Percentiles rank a stretch among this genome's conserved stretches.
phyloP scores from a whole-genome alignment of 169 alveolate species.

The Plasmodium vinckei region DNA sequence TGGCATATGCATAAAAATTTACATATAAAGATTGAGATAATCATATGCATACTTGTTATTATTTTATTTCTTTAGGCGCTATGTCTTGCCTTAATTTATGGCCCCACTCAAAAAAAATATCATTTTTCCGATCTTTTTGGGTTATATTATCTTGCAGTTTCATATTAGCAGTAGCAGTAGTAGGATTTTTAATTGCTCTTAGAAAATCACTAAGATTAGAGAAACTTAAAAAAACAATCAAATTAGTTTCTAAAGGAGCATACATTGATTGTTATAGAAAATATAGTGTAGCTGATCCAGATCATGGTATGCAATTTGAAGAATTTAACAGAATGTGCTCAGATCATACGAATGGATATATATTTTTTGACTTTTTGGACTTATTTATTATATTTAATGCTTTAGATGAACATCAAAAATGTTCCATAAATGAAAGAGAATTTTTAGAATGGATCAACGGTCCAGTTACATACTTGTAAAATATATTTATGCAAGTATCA shows the following conservation, averaged over 20 bases:
- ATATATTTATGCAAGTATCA: not conserved
- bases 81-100: constrained; percentile 68
- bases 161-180: constrained; percentile 87
- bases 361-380: constrained; percentile 91
- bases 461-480: constrained; percentile 62
- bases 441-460: constrained; percentile 93
- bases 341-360: constrained; percentile 90
- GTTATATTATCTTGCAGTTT: constrained; percentile 81
- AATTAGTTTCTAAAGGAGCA: constrained; percentile 88
- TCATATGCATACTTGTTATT: not conserved
- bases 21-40: not conserved
- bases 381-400: constrained; percentile 90
- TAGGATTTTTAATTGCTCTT: constrained; percentile 90
- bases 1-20: not conserved
- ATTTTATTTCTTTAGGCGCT: constrained; percentile 28
- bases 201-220: constrained; percentile 91
- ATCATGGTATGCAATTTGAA: constrained; percentile 93
- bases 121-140: constrained; percentile 77
- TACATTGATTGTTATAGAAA: constrained; percentile 89
- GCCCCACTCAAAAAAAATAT: constrained; percentile 74
- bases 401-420: constrained; percentile 92
- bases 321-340: constrained; percentile 93
- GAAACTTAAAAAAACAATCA: constrained; percentile 87
- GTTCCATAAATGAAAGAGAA: constrained; percentile 92
- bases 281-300: constrained; percentile 92